A percentile compares a stretch with the other conserved stretches of the same genome.
Conservation (phyloP, 2,329 filamentous ascomycete genomes). For the Pestalotiopsis fici region DNA sequence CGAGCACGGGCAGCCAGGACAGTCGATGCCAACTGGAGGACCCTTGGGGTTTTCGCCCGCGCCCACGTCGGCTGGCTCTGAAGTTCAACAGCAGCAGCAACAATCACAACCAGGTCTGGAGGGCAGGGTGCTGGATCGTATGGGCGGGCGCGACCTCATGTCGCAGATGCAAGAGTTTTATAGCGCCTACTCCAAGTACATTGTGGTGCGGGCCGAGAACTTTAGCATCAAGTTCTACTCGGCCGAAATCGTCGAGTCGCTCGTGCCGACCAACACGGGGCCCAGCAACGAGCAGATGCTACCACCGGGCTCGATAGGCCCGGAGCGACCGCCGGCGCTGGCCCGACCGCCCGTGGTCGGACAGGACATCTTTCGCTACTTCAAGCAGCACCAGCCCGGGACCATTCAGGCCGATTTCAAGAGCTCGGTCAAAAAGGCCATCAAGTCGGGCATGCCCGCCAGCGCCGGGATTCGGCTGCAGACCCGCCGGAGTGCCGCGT, state of each 20-base stretch:
- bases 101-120: slow-evolving; percentile 19
- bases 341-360: slow-evolving; percentile 13
- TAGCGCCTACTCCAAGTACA: slow-evolving; percentile 27
- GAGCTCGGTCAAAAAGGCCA: slow-evolving; percentile 15
- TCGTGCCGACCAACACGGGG: slow-evolving; percentile 22
- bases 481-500: slow-evolving; percentile 23
- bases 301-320: background rate
- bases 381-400: slow-evolving; percentile 22
- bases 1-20: background rate
- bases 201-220: slow-evolving; percentile 21
- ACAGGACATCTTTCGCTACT: slow-evolving; percentile 25
- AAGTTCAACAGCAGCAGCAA: background rate
- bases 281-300: slow-evolving; percentile 8
- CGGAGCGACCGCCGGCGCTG: background rate
- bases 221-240: slow-evolving; percentile 27
- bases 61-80: background rate
- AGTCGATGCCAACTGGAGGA: no score
- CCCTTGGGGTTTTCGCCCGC: background rate
- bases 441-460: slow-evolving; percentile 30
- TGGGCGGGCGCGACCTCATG: slow-evolving; percentile 24
- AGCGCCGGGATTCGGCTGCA: slow-evolving; percentile 25
- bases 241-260: slow-evolving; percentile 19
- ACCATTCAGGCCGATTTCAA: slow-evolving; percentile 22
- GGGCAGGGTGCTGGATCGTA: slow-evolving; percentile 19
- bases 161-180: slow-evolving; percentile 29